Percentiles rank a stretch among this genome's conserved stretches.
phyloP scores from a whole-genome alignment of 305 asterid genomes.

The Fraxinus nigra region DNA sequence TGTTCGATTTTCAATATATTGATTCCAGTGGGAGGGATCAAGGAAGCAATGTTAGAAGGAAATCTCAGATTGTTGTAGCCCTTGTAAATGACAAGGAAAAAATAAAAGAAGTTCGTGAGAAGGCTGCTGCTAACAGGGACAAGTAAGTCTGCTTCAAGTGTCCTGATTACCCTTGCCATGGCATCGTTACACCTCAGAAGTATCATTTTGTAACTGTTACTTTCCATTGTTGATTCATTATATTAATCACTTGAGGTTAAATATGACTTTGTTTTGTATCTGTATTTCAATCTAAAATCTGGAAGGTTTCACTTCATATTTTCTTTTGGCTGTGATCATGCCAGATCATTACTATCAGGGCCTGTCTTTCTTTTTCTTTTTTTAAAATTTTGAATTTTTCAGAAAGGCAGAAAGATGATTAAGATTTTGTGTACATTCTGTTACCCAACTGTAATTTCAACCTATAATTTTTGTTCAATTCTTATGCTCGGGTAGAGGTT shows the following conservation, averaged over 20 bases:
- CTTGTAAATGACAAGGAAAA: slow-evolving; percentile 93
- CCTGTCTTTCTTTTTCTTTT: background rate
- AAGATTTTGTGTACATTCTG: background rate
- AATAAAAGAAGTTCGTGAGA: slow-evolving; percentile 84
- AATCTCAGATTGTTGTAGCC: slow-evolving; percentile 84
- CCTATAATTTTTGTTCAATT: background rate
- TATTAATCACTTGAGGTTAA: background rate
- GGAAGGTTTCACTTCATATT: slow-evolving; percentile 11
- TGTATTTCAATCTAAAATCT: slow-evolving; percentile 11
- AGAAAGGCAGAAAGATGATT: background rate
- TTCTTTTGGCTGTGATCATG: background rate
- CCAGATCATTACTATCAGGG: background rate
- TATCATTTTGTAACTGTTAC: background rate
- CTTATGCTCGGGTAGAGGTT: background rate
- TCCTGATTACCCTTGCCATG: slow-evolving; percentile 20
- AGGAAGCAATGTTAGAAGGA: slow-evolving; percentile 88
- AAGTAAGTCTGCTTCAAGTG: slow-evolving; percentile 52
- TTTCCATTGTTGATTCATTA: slow-evolving; percentile 3
- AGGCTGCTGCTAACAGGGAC: slow-evolving; percentile 83
- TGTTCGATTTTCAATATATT: slow-evolving; percentile 89
- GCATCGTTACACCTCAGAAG: background rate
- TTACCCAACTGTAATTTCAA: background rate
- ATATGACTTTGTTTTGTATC: background rate
- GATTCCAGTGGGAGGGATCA: slow-evolving; percentile 93
- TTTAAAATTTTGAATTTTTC: background rate